Evolutionary conservation across 1,284 basidiomycete genomes (phyloP).

Genomic region (Gomphus sp.): DNA sequence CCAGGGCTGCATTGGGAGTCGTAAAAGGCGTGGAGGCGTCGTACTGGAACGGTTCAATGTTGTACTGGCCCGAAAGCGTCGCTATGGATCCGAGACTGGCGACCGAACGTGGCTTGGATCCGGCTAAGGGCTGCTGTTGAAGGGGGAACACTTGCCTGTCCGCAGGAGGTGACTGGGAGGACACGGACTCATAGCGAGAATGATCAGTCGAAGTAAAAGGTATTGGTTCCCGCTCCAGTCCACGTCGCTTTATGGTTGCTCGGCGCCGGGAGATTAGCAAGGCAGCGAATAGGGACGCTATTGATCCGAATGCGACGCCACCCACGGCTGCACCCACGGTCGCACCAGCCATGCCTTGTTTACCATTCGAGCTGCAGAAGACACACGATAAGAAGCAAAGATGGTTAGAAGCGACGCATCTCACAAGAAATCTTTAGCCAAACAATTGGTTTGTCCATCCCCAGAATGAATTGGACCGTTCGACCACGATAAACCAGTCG

Average conservation of each 20-base stretch:
- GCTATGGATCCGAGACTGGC: background rate
- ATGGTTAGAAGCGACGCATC: background rate
- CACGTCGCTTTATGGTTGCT: background rate
- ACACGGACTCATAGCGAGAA: background rate
- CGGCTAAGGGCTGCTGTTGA: background rate
- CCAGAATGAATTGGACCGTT: conserved; percentile 47
- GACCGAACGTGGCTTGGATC: background rate
- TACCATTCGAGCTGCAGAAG: background rate
- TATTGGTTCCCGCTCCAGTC: background rate
- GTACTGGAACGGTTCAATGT: background rate
- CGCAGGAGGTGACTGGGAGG: background rate
- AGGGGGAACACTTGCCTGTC: background rate
- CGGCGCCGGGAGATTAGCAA: background rate
- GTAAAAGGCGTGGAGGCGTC: background rate
- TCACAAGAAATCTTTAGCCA: conserved; percentile 17
- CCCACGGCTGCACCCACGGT: conserved; percentile 4
- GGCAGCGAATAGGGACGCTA: background rate
- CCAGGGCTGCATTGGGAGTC: background rate
- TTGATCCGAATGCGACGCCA: background rate
- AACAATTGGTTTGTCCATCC: conserved; percentile 28
- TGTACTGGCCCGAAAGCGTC: background rate
- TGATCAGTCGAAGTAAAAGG: background rate
- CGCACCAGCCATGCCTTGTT: background rate
- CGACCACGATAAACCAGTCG: conserved; percentile 40
- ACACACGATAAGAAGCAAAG: background rate